Percentiles rank a stretch among this genome's conserved stretches.
phyloP scores from a whole-genome alignment of 768 basidiomycete genomes.

The Amanita molliuscula region DNA sequence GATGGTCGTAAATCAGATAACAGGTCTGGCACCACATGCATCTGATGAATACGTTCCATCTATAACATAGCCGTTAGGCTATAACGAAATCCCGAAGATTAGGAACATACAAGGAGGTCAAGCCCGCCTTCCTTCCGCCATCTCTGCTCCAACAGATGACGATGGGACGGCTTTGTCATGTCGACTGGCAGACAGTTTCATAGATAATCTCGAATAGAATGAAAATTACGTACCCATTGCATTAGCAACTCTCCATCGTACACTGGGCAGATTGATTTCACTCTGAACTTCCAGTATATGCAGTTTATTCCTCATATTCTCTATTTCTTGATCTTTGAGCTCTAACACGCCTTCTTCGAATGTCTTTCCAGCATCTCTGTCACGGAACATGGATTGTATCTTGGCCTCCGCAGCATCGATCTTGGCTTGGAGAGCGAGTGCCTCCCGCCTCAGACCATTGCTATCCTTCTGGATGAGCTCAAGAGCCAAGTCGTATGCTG shows the following conservation, averaged over 20 bases:
- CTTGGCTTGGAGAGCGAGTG: constrained; percentile 25
- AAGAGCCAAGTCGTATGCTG: constrained; percentile 81
- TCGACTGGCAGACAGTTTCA: constrained; percentile 33
- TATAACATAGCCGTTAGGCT: constrained; percentile 17
- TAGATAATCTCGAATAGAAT: background rate
- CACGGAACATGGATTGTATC: constrained; percentile 12
- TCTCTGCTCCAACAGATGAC: constrained; percentile 72
- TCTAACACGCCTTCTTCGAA: constrained; percentile 18
- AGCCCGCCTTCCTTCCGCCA: constrained; percentile 82
- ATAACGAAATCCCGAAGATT: background rate
- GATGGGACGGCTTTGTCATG: constrained; percentile 57
- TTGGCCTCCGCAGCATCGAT: constrained; percentile 16
- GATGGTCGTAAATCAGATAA: constrained; percentile 62
- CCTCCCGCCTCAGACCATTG: constrained; percentile 31
- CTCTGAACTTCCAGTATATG: constrained; percentile 68
- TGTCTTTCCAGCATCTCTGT: constrained; percentile 16
- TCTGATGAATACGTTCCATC: constrained; percentile 92
- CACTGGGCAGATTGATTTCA: constrained; percentile 73
- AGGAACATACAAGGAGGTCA: constrained; percentile 65
- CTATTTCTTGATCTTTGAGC: constrained; percentile 26
- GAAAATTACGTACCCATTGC: constrained; percentile 55
- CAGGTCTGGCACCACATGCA: constrained; percentile 86
- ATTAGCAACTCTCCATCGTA: constrained; percentile 69
- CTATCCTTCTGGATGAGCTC: constrained; percentile 59
- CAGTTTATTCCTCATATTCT: constrained; percentile 36